A percentile compares a stretch with the other conserved stretches of the same genome.
phyloP scores from a whole-genome alignment of 225 moss, liverwort and hornwort species.

The Bryoerythrophyllum caledonicum region DNA sequence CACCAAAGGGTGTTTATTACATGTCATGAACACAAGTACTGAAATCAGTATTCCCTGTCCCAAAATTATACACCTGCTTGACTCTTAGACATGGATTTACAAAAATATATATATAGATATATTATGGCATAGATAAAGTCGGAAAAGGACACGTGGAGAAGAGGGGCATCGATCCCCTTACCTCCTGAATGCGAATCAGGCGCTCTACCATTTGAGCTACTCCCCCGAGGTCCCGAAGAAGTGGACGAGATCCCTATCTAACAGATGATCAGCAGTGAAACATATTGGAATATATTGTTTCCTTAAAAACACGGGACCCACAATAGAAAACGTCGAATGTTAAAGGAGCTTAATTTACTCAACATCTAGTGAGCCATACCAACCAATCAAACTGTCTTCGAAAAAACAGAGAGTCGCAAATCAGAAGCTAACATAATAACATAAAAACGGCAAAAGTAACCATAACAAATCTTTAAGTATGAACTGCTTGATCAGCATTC shows the following conservation, averaged over 20 bases:
- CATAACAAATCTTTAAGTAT: not conserved
- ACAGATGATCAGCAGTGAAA: fast-evolving
- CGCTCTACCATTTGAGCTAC: conserved; percentile 53
- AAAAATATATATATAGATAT: no score
- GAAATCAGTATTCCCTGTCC: no score
- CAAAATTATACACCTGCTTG: no score
- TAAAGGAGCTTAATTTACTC: not conserved
- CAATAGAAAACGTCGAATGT: no score
- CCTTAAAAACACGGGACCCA: no score
- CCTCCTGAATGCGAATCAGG: conserved; percentile 24
- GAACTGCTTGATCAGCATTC: conserved; percentile 32
- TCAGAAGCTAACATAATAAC: not conserved
- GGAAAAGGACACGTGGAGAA: no score
- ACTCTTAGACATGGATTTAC: no score
- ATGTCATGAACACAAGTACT: no score
- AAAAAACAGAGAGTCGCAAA: not conserved
- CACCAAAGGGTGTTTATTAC: no score
- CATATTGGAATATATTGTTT: no score
- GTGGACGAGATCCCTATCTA: fast-evolving
- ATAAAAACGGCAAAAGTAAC: not conserved
- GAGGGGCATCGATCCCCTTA: conserved; percentile 35
- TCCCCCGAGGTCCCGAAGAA: conserved; percentile 5
- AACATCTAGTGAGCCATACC: not conserved
- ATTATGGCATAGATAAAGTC: no score
- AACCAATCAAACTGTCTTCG: not conserved